These are phyloP conservation scores for Aspergillus cristatus DNA, from an alignment of 495 filamentous ascomycete genomes.

Conservation along the genomic window DNA sequence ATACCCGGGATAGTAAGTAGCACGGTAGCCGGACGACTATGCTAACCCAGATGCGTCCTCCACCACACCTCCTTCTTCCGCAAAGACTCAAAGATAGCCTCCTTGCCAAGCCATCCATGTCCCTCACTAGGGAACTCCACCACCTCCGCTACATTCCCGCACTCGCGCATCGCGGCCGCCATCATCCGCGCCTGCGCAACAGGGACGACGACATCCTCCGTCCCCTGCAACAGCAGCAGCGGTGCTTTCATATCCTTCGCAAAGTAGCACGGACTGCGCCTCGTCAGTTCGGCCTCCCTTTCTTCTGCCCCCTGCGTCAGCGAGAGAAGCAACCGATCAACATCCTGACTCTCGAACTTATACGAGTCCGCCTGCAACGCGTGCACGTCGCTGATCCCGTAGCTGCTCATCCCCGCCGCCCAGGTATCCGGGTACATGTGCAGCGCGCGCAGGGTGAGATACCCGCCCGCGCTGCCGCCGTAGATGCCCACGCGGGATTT, in stretches of 20 bases:
- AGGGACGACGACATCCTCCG: slow-evolving; percentile 38
- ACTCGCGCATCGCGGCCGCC: slow-evolving; percentile 23
- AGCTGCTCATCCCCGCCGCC: slow-evolving; percentile 33
- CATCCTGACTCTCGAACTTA: slow-evolving; percentile 44
- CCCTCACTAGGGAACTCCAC: slow-evolving; percentile 40
- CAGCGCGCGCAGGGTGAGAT: slow-evolving; percentile 33
- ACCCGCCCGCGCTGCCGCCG: slow-evolving; percentile 41
- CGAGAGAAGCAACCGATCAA: slow-evolving; percentile 27
- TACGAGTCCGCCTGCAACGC: slow-evolving; percentile 34
- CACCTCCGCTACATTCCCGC: slow-evolving; percentile 30
- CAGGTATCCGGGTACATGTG: slow-evolving; percentile 23
- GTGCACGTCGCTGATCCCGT: slow-evolving; percentile 37
- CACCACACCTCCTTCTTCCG: slow-evolving; percentile 18
- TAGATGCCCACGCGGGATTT: slow-evolving; percentile 31
- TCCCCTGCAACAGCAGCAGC: slow-evolving; percentile 38
- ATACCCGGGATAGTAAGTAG: not conserved
- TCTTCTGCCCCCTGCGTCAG: slow-evolving; percentile 20
- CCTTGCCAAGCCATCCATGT: slow-evolving; percentile 26
- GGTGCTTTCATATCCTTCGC: slow-evolving; percentile 36
- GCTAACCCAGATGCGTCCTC: slow-evolving; percentile 14
- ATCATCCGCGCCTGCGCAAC: slow-evolving; percentile 37
- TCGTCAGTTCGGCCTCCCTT: slow-evolving; percentile 23
- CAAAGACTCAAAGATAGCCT: slow-evolving; percentile 16
- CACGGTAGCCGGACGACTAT: not conserved
- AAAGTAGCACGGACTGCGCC: slow-evolving; percentile 35